These are phyloP conservation scores for Bombardia bombarda DNA, from an alignment of 495 filamentous ascomycete genomes.

Conservation along the genomic window DNA sequence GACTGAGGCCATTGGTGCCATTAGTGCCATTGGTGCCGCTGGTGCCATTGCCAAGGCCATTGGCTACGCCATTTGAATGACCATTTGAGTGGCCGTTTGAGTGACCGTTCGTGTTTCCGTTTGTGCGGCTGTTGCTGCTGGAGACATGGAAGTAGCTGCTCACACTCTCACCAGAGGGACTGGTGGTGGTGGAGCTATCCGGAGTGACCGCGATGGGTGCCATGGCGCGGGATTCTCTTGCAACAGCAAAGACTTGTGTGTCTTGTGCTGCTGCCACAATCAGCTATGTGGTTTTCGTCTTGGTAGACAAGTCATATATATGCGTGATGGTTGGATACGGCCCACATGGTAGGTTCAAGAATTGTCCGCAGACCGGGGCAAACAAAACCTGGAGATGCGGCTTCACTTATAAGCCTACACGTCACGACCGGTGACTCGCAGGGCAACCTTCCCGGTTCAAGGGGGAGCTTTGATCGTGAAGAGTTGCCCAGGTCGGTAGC, in stretches of 20 bases:
- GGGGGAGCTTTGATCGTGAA: background rate
- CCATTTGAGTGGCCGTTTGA: slow-evolving; percentile 10
- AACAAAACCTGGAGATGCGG: slow-evolving; percentile 8
- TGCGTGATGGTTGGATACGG: slow-evolving; percentile 10
- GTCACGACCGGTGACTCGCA: slow-evolving; percentile 6
- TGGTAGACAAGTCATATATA: slow-evolving; percentile 3
- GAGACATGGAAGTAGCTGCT: slow-evolving; percentile 19
- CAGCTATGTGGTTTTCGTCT: slow-evolving; percentile 16
- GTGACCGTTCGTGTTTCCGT: slow-evolving; percentile 10
- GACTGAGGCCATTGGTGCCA: slow-evolving; percentile 6
- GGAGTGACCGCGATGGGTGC: slow-evolving; percentile 35
- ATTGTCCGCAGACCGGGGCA: slow-evolving; percentile 3
- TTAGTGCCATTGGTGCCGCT: slow-evolving; percentile 7
- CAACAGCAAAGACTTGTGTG: slow-evolving; percentile 10
- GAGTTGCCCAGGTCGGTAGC: background rate
- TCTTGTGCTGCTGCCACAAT: slow-evolving; percentile 19
- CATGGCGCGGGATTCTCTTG: slow-evolving; percentile 23
- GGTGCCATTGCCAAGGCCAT: slow-evolving; percentile 18
- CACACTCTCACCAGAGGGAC: slow-evolving; percentile 21
- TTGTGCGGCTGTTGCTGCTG: slow-evolving; percentile 13
- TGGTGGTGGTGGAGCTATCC: slow-evolving; percentile 28
- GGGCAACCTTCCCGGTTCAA: background rate
- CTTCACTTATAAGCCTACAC: slow-evolving; percentile 19
- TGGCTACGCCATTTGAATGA: slow-evolving; percentile 16
- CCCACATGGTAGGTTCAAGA: slow-evolving; percentile 10